Percentiles rank a stretch among this genome's conserved stretches.
Evolutionary conservation across 2,329 filamentous ascomycete genomes (phyloP).

Genomic region (Pyrenophora teres): DNA sequence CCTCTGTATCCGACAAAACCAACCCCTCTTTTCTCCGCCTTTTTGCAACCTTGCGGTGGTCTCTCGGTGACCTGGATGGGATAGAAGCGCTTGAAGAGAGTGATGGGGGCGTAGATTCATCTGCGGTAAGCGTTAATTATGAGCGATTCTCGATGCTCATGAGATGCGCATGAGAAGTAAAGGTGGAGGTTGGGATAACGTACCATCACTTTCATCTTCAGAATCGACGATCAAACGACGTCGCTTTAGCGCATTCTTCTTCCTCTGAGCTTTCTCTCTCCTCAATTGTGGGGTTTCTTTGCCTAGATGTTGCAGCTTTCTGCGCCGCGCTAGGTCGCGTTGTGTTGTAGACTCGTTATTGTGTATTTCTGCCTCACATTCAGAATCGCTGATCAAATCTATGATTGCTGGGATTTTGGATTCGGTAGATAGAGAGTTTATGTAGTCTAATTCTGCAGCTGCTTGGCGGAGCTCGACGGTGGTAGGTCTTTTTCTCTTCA

Average conservation of each 20-base stretch:
- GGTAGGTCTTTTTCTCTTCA: background rate
- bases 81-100: no score
- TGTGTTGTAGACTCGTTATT: background rate
- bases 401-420: background rate
- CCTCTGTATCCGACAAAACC: background rate
- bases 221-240: background rate
- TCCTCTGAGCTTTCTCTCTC: no score
- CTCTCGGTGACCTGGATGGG: no score
- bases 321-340: background rate
- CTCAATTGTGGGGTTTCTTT: background rate
- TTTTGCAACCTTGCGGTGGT: no score
- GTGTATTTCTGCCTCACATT: background rate
- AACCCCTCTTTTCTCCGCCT: no score
- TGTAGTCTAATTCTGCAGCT: background rate
- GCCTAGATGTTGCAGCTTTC: background rate
- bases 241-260: no score
- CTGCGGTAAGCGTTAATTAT: no score
- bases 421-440: background rate
- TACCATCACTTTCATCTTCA: background rate
- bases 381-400: background rate
- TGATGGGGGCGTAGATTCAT: no score
- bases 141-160: no score
- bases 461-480: background rate
- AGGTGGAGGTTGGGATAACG: background rate
- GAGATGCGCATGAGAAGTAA: accelerated